Evolutionary conservation across 2,329 filamentous ascomycete species (phyloP).

Genomic region (Alternaria tenuissima): DNA sequence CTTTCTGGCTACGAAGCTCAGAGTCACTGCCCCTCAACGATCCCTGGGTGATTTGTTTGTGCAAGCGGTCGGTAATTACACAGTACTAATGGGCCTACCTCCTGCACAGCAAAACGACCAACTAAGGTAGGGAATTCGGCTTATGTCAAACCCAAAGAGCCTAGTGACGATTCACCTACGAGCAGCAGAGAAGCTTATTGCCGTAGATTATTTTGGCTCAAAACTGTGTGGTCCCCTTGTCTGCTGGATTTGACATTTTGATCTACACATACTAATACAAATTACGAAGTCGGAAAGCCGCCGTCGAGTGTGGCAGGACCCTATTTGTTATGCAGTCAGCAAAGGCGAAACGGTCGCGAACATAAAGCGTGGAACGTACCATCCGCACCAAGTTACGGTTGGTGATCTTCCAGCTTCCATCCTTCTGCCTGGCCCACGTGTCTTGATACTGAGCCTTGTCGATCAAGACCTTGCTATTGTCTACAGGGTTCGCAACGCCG

Average conservation of each 20-base stretch:
- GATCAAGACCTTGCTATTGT: neutral
- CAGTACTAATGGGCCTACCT: too few species aligned
- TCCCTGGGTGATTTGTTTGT: too few species aligned
- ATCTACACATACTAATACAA: neutral
- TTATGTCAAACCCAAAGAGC: too few species aligned
- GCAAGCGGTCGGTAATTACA: too few species aligned
- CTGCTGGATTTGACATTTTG: neutral
- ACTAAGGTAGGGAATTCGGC: too few species aligned
- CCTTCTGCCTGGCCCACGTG: neutral
- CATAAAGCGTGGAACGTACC: neutral
- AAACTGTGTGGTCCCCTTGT: too few species aligned
- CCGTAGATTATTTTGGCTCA: too few species aligned
- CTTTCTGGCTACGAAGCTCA: too few species aligned
- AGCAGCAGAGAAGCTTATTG: too few species aligned
- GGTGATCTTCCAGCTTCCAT: neutral
- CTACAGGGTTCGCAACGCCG: neutral
- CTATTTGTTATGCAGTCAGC: neutral
- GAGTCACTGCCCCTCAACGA: too few species aligned
- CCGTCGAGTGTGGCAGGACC: slow-evolving; percentile 1
- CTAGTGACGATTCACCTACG: too few species aligned
- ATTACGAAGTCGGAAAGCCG: neutral
- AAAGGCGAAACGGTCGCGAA: neutral
- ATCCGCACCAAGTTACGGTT: slow-evolving; percentile 1
- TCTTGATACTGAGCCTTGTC: slow-evolving; percentile 1
- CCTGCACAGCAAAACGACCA: too few species aligned